Evolutionary conservation across 2,329 filamentous ascomycete genomes (phyloP).

Genomic region (Cladophialophora immunda): DNA sequence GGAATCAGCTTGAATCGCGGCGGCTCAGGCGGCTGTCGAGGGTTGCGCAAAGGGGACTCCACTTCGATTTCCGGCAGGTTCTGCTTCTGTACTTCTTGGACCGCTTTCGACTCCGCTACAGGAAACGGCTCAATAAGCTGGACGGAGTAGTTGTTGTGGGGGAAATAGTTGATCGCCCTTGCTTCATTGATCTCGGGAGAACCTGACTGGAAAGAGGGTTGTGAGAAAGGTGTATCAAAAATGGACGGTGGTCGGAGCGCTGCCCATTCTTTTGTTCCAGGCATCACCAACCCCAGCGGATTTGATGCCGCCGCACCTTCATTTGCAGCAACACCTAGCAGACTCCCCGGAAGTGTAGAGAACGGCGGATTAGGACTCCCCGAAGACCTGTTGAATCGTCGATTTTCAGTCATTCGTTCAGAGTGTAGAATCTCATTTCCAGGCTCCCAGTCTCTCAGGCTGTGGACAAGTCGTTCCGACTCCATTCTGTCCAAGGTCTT

Average conservation of each 20-base stretch:
- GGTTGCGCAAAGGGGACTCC: constrained; percentile 68
- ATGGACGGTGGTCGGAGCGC: constrained; percentile 58
- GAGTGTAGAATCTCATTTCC: constrained; percentile 3
- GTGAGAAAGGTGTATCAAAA: constrained; percentile 58
- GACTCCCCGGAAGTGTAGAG: constrained; percentile 5
- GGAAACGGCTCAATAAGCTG: constrained; percentile 67
- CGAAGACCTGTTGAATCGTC: constrained; percentile 7
- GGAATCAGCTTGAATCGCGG: constrained; percentile 65
- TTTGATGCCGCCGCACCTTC: constrained; percentile 20
- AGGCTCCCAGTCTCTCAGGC: constrained; percentile 21
- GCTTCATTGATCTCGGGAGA: constrained; percentile 70
- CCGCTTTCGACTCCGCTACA: constrained; percentile 44
- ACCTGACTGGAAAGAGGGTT: constrained; percentile 54
- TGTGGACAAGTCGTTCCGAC: constrained; percentile 36
- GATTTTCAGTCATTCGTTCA: not conserved
- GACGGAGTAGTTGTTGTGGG: constrained; percentile 70
- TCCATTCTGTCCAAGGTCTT: constrained; percentile 42
- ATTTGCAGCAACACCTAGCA: not conserved
- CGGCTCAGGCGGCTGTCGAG: constrained; percentile 65
- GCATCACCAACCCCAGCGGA: constrained; percentile 30
- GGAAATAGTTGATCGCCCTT: constrained; percentile 66
- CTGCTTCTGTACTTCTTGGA: constrained; percentile 44
- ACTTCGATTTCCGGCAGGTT: constrained; percentile 46
- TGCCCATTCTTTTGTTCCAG: constrained; percentile 49
- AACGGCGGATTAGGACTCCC: constrained; percentile 1